A percentile compares a stretch with the other conserved stretches of the same genome.
Evolutionary conservation across 1,284 basidiomycete species (phyloP).

Genomic region (Schizophyllum commune): DNA sequence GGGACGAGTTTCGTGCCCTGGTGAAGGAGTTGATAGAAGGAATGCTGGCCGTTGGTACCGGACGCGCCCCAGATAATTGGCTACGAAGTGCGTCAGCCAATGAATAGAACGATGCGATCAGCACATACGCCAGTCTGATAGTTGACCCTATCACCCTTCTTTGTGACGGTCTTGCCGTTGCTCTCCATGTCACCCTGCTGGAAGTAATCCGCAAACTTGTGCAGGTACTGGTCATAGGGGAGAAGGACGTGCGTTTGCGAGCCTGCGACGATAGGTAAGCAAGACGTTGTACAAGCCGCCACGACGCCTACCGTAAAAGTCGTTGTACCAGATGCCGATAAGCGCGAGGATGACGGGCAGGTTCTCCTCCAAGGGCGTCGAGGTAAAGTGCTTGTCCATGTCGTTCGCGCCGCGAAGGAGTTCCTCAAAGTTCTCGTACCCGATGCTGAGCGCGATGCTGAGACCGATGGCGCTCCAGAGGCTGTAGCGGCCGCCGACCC

Average conservation of each 20-base stretch:
- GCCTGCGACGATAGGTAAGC: slow-evolving; percentile 27
- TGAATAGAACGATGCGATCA: neutral
- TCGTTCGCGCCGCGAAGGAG: slow-evolving; percentile 90
- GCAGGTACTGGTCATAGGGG: slow-evolving; percentile 97
- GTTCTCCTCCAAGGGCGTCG: slow-evolving; percentile 84
- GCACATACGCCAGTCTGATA: slow-evolving; percentile 89
- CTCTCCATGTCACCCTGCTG: slow-evolving; percentile 99
- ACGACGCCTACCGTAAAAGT: slow-evolving; percentile 94
- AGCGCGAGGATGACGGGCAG: slow-evolving; percentile 88
- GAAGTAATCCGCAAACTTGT: slow-evolving; percentile 99
- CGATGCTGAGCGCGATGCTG: slow-evolving; percentile 88
- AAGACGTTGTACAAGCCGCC: slow-evolving; percentile 1
- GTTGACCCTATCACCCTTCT: slow-evolving; percentile 84
- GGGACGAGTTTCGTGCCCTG: slow-evolving; percentile 84
- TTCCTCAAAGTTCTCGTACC: slow-evolving; percentile 91
- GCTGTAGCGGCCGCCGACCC: slow-evolving; percentile 98
- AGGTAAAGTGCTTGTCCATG: slow-evolving; percentile 96
- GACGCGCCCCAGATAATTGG: slow-evolving; percentile 99
- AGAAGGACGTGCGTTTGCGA: slow-evolving; percentile 92
- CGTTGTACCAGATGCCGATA: slow-evolving; percentile 98
- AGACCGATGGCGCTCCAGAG: slow-evolving; percentile 98
- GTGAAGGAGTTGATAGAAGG: slow-evolving; percentile 97
- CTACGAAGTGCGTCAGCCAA: slow-evolving; percentile 27
- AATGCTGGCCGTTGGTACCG: slow-evolving; percentile 98
- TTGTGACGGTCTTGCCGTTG: slow-evolving; percentile 96